Conservation (phyloP, 306 rosid species). For the Alnus glutinosa region DNA sequence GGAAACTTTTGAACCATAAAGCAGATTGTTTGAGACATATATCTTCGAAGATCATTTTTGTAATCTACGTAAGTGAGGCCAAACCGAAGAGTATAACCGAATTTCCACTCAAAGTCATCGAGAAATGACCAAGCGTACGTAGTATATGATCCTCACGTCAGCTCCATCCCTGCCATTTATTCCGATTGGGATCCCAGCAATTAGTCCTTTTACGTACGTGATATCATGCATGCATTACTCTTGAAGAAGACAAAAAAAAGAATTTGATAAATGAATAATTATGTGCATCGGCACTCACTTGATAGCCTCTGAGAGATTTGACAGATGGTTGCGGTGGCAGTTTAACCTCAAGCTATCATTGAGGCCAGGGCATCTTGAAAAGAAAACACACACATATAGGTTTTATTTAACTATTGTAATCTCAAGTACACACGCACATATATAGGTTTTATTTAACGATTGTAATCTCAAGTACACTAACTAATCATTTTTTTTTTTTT, state of each 20-base stretch:
- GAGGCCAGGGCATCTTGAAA: slow-evolving; percentile 30
- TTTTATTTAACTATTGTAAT: not conserved
- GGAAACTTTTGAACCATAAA: slow-evolving; percentile 26
- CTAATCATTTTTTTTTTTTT: too few species aligned
- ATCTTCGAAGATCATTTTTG: slow-evolving; percentile 20
- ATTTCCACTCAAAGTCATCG: slow-evolving; percentile 36
- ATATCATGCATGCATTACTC: too few species aligned
- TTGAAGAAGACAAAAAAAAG: too few species aligned
- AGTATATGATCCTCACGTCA: slow-evolving; percentile 28
- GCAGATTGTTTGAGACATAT: slow-evolving; percentile 34
- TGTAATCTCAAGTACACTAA: not conserved
- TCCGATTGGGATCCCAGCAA: too few species aligned
- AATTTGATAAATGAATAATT: too few species aligned
- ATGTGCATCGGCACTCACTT: slow-evolving; percentile 30
- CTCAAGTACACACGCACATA: not conserved
- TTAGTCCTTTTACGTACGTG: too few species aligned
- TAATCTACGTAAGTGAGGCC: slow-evolving; percentile 32
- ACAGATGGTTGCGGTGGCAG: slow-evolving; percentile 50
- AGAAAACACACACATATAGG: too few species aligned
- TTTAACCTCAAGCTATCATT: slow-evolving; percentile 46
- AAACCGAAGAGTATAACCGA: slow-evolving; percentile 32
- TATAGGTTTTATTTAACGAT: not conserved
- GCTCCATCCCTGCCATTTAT: slow-evolving; percentile 29
- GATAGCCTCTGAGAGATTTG: slow-evolving; percentile 42
- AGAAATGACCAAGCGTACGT: slow-evolving; percentile 20